phyloP scores from a whole-genome alignment of 257 asterid genomes.

The Scutellaria minor region DNA sequence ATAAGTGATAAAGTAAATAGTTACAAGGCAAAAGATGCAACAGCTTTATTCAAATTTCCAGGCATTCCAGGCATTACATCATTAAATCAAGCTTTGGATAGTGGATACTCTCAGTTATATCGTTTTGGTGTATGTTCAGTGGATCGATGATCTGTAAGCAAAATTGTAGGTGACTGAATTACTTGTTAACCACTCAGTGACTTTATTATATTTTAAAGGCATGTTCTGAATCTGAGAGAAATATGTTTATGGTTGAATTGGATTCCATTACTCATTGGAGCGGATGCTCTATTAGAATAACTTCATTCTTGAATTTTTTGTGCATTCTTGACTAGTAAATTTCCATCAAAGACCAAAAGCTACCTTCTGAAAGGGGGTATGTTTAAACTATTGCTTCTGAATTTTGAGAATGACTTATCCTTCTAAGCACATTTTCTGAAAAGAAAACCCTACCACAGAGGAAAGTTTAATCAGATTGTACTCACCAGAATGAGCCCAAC shows the following conservation, averaged over 20 bases:
- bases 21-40: slow-evolving; percentile 1
- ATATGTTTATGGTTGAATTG: neutral
- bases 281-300: neutral
- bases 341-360: neutral
- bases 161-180: neutral
- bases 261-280: neutral
- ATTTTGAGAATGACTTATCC: slow-evolving; percentile 4
- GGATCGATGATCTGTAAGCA: neutral
- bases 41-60: neutral
- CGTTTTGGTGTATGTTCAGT: neutral
- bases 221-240: neutral
- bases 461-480: neutral
- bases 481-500: slow-evolving; percentile 61
- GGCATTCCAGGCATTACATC: neutral
- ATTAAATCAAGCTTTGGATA: neutral
- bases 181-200: neutral
- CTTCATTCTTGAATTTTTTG: neutral
- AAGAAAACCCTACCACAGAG: neutral
- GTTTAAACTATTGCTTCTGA: neutral
- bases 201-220: slow-evolving; percentile 4
- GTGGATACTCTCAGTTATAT: neutral
- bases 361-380: slow-evolving; percentile 11
- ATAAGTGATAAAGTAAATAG: neutral
- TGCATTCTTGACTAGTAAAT: slow-evolving; percentile 22
- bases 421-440: neutral